Evolutionary conservation across 2,329 filamentous ascomycete species (phyloP).

Genomic region (Trichophyton verrucosum): DNA sequence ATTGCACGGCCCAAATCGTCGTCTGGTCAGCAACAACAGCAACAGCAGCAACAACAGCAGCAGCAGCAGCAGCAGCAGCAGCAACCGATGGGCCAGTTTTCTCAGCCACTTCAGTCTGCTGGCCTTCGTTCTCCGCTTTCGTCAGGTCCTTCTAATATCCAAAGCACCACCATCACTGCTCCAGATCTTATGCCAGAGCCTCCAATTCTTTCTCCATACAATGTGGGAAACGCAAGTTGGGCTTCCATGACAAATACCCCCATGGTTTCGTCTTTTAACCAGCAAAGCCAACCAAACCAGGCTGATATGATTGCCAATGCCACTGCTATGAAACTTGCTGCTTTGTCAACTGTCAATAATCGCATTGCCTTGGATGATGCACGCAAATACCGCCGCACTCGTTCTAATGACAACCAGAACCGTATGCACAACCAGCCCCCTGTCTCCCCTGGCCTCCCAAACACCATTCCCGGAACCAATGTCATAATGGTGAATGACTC

Average conservation of each 20-base stretch:
- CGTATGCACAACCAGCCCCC: conserved; percentile 42
- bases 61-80: conserved; percentile 13
- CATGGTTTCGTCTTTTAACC: conserved; percentile 75
- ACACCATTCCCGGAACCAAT: conserved; percentile 56
- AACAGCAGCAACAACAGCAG: conserved; percentile 35
- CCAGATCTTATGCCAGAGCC: conserved; percentile 59
- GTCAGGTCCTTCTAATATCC: conserved; percentile 56
- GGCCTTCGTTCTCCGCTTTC: conserved; percentile 65
- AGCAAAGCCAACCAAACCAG: conserved; percentile 48
- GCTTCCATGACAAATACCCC: conserved; percentile 97
- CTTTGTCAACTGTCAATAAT: conserved; percentile 95
- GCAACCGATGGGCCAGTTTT: conserved; percentile 80
- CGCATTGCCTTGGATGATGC: conserved; percentile 94
- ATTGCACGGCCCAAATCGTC: conserved; percentile 63
- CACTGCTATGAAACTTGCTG: conserved; percentile 96
- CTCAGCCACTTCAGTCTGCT: conserved; percentile 63
- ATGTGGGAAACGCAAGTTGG: conserved; percentile 78
- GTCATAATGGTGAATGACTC: conserved; percentile 92
- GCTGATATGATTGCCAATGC: conserved; percentile 98
- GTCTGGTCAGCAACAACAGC: conserved; percentile 46
- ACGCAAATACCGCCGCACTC: conserved; percentile 83
- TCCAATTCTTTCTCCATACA: conserved; percentile 71
- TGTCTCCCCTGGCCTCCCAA: conserved; percentile 54
- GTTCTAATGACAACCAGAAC: conserved; percentile 65
- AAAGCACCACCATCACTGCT: conserved; percentile 69